A percentile compares a stretch with the other conserved stretches of the same genome.
These are phyloP conservation scores for Populus tomentosa DNA, from an alignment of 441 rosid species.

Conservation along the genomic window DNA sequence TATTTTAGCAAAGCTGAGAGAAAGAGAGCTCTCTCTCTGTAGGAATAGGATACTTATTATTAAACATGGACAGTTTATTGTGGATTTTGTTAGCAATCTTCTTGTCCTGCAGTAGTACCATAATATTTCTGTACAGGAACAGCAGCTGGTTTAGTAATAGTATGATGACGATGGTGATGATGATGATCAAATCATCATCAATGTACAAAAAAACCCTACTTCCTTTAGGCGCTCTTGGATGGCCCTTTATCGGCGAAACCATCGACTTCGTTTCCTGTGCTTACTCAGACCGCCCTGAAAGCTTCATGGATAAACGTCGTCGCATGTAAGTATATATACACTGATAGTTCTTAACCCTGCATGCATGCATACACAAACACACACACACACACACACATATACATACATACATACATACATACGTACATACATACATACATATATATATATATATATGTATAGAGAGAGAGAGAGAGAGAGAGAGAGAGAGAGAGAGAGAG, in stretches of 20 bases:
- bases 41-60: not conserved
- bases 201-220: constrained; percentile 23
- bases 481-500: too few species aligned
- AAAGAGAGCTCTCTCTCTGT: not conserved
- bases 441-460: too few species aligned
- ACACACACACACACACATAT: too few species aligned
- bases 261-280: constrained; percentile 80
- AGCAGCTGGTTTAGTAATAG: constrained; percentile 14
- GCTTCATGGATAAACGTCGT: constrained; percentile 85
- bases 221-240: constrained; percentile 75
- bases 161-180: constrained; percentile 7
- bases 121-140: constrained; percentile 30
- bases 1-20: constrained; percentile 20
- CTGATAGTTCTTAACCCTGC: too few species aligned
- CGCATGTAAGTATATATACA: constrained; percentile 38
- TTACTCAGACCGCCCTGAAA: constrained; percentile 81
- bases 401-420: too few species aligned
- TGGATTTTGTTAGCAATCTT: constrained; percentile 30
- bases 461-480: too few species aligned
- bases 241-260: constrained; percentile 92
- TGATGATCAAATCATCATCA: constrained; percentile 12
- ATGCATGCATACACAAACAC: too few species aligned
- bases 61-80: constrained; percentile 32
- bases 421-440: too few species aligned
- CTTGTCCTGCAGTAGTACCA: constrained; percentile 20